Evolutionary conservation across 1,284 basidiomycete species (phyloP).

Genomic region (Vanrija pseudolonga): DNA sequence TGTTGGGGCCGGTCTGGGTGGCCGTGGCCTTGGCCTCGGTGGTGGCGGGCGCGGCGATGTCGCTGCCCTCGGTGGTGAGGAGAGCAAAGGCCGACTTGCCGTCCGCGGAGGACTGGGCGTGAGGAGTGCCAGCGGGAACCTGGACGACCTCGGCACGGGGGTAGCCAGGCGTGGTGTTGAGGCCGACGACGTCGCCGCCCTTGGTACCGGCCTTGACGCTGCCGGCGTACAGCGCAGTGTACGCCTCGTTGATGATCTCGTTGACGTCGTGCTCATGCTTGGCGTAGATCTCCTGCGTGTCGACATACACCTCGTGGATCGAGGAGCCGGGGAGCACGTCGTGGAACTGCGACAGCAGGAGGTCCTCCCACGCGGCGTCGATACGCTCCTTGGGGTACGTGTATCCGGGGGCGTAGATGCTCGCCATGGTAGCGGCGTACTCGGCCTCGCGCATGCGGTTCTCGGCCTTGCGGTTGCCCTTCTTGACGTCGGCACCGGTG

Average conservation of each 20-base stretch:
- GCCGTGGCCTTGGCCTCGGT: neutral
- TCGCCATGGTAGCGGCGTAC: slow-evolving; percentile 76
- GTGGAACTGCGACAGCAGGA: slow-evolving; percentile 81
- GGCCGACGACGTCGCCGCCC: slow-evolving; percentile 2
- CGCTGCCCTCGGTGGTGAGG: neutral
- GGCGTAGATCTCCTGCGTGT: slow-evolving; percentile 40
- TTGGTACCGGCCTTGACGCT: neutral
- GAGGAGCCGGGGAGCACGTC: slow-evolving; percentile 85
- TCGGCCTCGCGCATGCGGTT: slow-evolving; percentile 77
- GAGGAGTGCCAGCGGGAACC: neutral
- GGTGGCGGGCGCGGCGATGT: neutral
- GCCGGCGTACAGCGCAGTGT: slow-evolving; percentile 59
- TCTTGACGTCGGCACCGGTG: slow-evolving; percentile 35
- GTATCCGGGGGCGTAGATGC: slow-evolving; percentile 56
- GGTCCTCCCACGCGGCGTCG: slow-evolving; percentile 83
- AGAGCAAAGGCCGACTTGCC: neutral
- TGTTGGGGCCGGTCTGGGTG: neutral
- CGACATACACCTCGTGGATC: slow-evolving; percentile 53
- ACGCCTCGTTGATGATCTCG: slow-evolving; percentile 68
- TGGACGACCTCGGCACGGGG: slow-evolving; percentile 17
- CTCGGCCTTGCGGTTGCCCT: slow-evolving; percentile 86
- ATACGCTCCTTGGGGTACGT: slow-evolving; percentile 66
- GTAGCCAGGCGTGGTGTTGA: slow-evolving; percentile 18
- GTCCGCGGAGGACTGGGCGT: neutral
- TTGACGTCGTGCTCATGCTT: slow-evolving; percentile 61